phyloP scores from a whole-genome alignment of 192 early-diverging fungal genomes.

The Rhizophagus sp. region DNA sequence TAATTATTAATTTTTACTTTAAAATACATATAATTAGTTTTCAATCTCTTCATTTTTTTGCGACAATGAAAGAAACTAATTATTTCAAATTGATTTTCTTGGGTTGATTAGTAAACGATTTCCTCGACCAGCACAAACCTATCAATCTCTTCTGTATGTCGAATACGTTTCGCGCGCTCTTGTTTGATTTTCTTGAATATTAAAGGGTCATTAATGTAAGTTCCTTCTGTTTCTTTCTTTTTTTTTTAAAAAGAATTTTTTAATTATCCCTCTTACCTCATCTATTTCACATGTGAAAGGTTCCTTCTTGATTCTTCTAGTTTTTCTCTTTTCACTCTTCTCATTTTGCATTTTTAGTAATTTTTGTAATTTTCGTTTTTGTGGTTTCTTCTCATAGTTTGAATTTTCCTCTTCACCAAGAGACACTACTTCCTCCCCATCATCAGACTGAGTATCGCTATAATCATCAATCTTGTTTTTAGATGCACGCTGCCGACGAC shows the following conservation, averaged over 20 bases:
- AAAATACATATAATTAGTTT: conserved; percentile 1
- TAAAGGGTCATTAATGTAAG: background rate
- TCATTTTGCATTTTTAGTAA: background rate
- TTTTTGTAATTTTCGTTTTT: background rate
- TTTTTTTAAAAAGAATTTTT: background rate
- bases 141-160: conserved; percentile 20
- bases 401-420: background rate
- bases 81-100: background rate
- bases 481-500: background rate
- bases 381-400: background rate
- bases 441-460: background rate
- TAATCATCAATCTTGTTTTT: background rate
- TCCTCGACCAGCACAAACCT: conserved; percentile 11
- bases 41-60: background rate
- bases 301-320: background rate
- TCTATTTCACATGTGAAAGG: background rate
- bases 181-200: background rate
- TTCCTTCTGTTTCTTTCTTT: background rate
- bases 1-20: background rate
- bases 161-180: conserved; percentile 6
- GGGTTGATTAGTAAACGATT: background rate
- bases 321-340: background rate
- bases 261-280: background rate
- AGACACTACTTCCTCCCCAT: background rate
- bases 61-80: background rate